Evolutionary conservation across 306 rosid genomes (phyloP).

Genomic region (Carpinus fangiana): DNA sequence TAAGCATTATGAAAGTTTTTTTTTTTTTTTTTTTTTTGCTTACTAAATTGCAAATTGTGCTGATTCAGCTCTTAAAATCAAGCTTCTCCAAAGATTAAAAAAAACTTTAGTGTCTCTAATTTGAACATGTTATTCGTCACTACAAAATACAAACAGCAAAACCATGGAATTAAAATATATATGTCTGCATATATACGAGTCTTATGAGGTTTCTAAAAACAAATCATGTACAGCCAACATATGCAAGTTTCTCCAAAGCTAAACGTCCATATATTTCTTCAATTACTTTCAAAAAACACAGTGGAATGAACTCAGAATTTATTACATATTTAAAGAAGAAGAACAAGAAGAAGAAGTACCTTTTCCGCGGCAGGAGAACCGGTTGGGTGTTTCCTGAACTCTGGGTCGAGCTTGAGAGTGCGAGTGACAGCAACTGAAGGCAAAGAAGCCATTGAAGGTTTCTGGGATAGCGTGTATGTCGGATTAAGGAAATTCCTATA

Average conservation of each 20-base stretch:
- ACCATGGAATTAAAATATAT: background rate
- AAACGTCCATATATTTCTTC: background rate
- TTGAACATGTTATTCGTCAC: background rate
- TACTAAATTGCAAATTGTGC: no score
- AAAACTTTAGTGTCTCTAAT: background rate
- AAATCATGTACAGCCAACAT: background rate
- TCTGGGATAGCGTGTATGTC: background rate
- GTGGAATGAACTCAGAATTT: background rate
- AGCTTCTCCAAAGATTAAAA: background rate
- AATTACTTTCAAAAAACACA: background rate
- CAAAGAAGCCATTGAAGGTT: constrained; percentile 62
- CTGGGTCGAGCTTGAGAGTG: constrained; percentile 60
- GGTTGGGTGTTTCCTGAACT: constrained; percentile 51
- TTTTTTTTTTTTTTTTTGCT: no score
- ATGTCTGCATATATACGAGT: background rate
- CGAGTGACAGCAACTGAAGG: constrained; percentile 58
- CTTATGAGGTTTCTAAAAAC: background rate
- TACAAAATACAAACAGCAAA: background rate
- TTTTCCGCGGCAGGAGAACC: constrained; percentile 41
- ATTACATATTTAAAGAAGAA: background rate
- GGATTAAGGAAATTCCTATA: constrained; percentile 10
- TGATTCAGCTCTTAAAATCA: background rate
- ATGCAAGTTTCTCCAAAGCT: background rate
- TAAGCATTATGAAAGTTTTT: background rate
- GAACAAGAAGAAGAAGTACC: constrained; percentile 39